These are phyloP conservation scores for Puya raimondii DNA, from an alignment of 176 grass and related monocot species.

Conservation along the genomic window DNA sequence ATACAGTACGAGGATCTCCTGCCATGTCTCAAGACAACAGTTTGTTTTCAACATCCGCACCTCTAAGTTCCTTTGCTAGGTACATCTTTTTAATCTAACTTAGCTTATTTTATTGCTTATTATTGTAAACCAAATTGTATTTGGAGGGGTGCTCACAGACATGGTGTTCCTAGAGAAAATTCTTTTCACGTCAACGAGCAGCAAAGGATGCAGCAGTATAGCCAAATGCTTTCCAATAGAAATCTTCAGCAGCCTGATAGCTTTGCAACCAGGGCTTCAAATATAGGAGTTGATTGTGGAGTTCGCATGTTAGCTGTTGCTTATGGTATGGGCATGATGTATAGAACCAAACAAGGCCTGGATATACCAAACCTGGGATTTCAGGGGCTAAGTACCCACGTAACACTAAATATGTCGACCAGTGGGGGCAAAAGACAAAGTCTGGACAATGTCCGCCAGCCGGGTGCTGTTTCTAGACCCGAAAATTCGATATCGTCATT, in stretches of 20 bases:
- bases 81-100: constrained; percentile 31
- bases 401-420: constrained; percentile 63
- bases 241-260: constrained; percentile 56
- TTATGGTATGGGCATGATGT: constrained; percentile 65
- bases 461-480: constrained; percentile 34
- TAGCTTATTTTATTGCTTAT: not conserved
- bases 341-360: constrained; percentile 43
- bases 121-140: constrained; percentile 11
- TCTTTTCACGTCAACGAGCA: constrained; percentile 48
- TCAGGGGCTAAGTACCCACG: constrained; percentile 47
- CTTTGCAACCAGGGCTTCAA: constrained; percentile 42
- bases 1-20: constrained; percentile 62
- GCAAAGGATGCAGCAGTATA: constrained; percentile 55
- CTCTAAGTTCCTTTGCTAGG: constrained; percentile 52
- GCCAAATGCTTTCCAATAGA: constrained; percentile 66
- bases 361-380: constrained; percentile 50
- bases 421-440: constrained; percentile 59
- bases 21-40: constrained; percentile 43
- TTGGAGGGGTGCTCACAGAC: constrained; percentile 59
- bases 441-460: constrained; percentile 31
- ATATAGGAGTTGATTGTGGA: constrained; percentile 56
- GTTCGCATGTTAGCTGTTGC: constrained; percentile 50
- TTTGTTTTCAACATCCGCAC: constrained; percentile 42
- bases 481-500: constrained; percentile 56
- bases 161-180: constrained; percentile 46